Conservation (phyloP, 805 yeast genomes). For the Cyberlindnera euphorbiiphila region DNA sequence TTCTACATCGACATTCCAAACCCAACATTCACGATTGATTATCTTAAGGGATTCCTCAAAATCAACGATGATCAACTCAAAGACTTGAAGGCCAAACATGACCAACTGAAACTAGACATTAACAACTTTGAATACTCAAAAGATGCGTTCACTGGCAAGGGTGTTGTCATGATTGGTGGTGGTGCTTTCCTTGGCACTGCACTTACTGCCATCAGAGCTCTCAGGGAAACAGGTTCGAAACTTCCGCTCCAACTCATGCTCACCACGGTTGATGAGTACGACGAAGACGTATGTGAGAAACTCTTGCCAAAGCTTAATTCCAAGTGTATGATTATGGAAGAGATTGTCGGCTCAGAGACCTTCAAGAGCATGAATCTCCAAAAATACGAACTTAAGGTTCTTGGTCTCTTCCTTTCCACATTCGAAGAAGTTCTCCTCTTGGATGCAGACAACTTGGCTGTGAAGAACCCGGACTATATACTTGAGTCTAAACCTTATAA, state of each 20-base stretch:
- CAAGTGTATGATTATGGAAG: constrained; percentile 38
- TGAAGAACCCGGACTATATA: constrained; percentile 43
- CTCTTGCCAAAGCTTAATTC: constrained; percentile 40
- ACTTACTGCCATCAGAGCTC: constrained; percentile 34
- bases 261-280: constrained; percentile 38
- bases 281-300: constrained; percentile 39
- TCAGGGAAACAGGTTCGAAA: constrained; percentile 40
- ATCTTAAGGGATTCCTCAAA: constrained; percentile 16
- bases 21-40: constrained; percentile 28
- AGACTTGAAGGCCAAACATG: constrained; percentile 22
- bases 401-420: constrained; percentile 43
- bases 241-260: constrained; percentile 43
- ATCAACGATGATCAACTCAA: constrained; percentile 18
- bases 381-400: constrained; percentile 28
- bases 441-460: constrained; percentile 46
- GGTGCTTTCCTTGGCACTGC: constrained; percentile 41
- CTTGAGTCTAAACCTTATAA: constrained; percentile 43
- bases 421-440: constrained; percentile 42
- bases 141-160: constrained; percentile 25
- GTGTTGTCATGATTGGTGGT: constrained; percentile 41
- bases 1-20: constrained; percentile 26
- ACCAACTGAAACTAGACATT: constrained; percentile 20
- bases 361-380: constrained; percentile 21
- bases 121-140: constrained; percentile 19
- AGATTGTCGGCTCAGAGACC: constrained; percentile 31